phyloP scores from a whole-genome alignment of 345 rosid genomes.

The Gossypium sturtianum region DNA sequence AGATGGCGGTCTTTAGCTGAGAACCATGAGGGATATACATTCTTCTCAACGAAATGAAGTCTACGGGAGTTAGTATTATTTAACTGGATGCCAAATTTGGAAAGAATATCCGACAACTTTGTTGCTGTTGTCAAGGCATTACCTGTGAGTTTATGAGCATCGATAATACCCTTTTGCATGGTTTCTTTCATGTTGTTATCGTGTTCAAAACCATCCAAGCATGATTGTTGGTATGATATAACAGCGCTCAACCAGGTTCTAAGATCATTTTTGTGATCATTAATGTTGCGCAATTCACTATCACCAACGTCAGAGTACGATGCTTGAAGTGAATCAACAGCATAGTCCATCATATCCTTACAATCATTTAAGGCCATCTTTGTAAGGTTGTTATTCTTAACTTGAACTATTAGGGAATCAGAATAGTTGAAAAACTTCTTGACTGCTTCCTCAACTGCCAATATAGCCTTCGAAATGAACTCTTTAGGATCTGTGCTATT shows the following conservation, averaged over 20 bases:
- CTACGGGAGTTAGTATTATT: neutral
- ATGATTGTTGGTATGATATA: constrained; percentile 36
- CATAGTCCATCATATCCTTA: constrained; percentile 27
- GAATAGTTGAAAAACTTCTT: constrained; percentile 13
- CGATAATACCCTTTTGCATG: constrained; percentile 21
- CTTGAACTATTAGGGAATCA: neutral
- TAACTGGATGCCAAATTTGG: constrained; percentile 25
- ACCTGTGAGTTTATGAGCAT: constrained; percentile 34
- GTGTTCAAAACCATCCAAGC: constrained; percentile 46
- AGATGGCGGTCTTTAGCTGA: constrained; percentile 55
- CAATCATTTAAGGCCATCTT: constrained; percentile 39
- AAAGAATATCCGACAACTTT: constrained; percentile 31
- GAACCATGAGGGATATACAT: constrained; percentile 57
- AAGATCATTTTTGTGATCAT: constrained; percentile 19
- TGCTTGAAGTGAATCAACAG: constrained; percentile 28
- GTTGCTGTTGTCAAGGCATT: constrained; percentile 50
- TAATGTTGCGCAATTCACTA: neutral
- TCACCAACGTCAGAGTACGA: constrained; percentile 15
- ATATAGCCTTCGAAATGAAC: constrained; percentile 31
- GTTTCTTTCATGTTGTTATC: constrained; percentile 19
- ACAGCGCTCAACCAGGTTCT: constrained; percentile 51
- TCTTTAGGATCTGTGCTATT: constrained; percentile 48
- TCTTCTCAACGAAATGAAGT: neutral
- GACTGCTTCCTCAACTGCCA: constrained; percentile 25
- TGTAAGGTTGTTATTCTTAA: neutral